These are phyloP conservation scores for Rubroshorea leprosula DNA, from an alignment of 345 rosid genomes.

Conservation along the genomic window DNA sequence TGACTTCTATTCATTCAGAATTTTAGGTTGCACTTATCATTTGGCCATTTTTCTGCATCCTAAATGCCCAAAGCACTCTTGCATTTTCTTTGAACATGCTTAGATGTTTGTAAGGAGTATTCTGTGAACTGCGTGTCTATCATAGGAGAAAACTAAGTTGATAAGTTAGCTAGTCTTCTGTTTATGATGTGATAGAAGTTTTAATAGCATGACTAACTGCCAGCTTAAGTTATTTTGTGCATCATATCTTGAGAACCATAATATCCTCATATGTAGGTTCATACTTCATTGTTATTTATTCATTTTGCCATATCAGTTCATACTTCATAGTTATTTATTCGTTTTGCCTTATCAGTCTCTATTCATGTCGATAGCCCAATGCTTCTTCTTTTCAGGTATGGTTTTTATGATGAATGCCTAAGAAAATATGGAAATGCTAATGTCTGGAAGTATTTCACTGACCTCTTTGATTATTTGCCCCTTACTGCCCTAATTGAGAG, in stretches of 20 bases:
- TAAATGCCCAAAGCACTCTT: not conserved
- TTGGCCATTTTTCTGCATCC: not conserved
- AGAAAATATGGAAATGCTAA: constrained; percentile 65
- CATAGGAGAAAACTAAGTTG: not conserved
- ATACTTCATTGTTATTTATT: too few relatives aligned
- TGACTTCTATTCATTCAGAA: not conserved
- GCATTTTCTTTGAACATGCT: not conserved
- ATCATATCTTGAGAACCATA: not conserved
- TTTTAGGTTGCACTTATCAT: not conserved
- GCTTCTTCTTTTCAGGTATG: constrained; percentile 39
- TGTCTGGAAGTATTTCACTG: constrained; percentile 58
- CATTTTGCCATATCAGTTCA: not conserved
- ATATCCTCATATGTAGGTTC: not conserved
- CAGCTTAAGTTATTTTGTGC: not conserved
- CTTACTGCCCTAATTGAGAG: constrained; percentile 57
- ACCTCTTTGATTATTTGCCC: constrained; percentile 56
- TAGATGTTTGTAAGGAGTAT: not conserved
- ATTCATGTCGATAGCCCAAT: not conserved
- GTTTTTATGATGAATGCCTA: constrained; percentile 59
- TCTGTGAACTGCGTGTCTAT: too few relatives aligned
- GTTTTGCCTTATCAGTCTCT: not conserved
- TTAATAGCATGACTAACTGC: not conserved
- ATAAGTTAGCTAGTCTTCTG: not conserved
- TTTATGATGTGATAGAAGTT: not conserved
- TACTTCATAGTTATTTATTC: constrained; percentile 9